Evolutionary conservation across 257 asterid species (phyloP), one percentile per base, ranked within the genome.

Genomic region (Prunella vulgaris): DNA sequence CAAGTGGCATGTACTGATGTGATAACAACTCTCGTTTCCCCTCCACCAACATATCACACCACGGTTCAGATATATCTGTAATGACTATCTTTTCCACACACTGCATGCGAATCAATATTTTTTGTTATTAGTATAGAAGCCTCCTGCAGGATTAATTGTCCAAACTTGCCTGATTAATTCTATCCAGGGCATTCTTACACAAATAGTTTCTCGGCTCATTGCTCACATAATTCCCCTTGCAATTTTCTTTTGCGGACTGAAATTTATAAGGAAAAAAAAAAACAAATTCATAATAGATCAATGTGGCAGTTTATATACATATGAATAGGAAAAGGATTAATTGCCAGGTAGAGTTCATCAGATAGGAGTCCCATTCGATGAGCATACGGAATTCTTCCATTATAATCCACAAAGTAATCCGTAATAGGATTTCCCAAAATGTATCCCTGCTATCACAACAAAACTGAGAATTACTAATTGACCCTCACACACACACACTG

Each of bases 351-450:
- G 33, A 80, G 72, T 33, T 67, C 66, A 33, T 77, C 80, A 0
- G 80, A 74, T 1, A 81, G 51, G 48, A 81, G 78, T 25, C 78
- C 85, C 85, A 81, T 66, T 40, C 74, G 78, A 8, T 77, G 54
- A 74, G 82, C 85, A 77, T 70, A 77, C 0, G 48, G 32, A 15
- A 74, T 12, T 67, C 32, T 63, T 71, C 48, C 80, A 57, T 81
- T 81, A 6, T 0, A 1, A 1, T 66, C 49, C 8, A 15, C 30
- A 35, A 0, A 0, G 13, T 62, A 0, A 37, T 74, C 74, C 4
- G 80, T 71, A 2, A 32, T 3, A 12, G 80, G 80, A 68, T 81
- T 81, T 68, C 80, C 80, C 33, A 74, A 24, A 20, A 72, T 2
- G 66, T 81, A 80, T 7, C 84, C 84, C 80, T 80, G 65, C 21